Percentiles rank a stretch among this genome's conserved stretches.
phyloP scores from a whole-genome alignment of 257 asterid genomes.

The Solanum lycopersicoides region DNA sequence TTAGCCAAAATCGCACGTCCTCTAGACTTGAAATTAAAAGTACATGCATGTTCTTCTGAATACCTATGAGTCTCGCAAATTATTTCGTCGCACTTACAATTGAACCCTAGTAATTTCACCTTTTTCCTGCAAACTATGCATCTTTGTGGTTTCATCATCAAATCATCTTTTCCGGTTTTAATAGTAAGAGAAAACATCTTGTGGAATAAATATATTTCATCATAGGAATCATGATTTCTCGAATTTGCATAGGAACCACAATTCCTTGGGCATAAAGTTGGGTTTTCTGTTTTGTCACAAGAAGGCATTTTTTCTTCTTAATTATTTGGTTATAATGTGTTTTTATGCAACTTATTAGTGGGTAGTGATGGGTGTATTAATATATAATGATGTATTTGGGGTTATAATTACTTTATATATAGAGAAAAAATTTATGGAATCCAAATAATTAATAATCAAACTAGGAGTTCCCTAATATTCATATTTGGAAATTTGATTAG shows the following conservation, averaged over 20 bases:
- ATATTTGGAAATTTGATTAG: background rate
- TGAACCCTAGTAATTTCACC: conserved; percentile 12
- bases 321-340: background rate
- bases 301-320: background rate
- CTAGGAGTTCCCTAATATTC: background rate
- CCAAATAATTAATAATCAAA: background rate
- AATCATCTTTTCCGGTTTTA: background rate
- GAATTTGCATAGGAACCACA: background rate
- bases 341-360: background rate
- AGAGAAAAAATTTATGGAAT: background rate
- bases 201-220: background rate
- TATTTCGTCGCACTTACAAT: conserved; percentile 12
- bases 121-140: conserved; percentile 22
- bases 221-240: background rate
- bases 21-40: conserved; percentile 10
- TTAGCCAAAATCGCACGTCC: conserved; percentile 7
- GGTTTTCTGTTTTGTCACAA: background rate
- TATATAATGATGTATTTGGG: background rate
- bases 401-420: background rate
- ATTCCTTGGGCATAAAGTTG: background rate
- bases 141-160: background rate
- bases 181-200: background rate
- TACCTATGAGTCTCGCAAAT: conserved; percentile 26
- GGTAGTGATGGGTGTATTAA: background rate
- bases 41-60: conserved; percentile 24